These are phyloP conservation scores for Lepidium africanum DNA, from an alignment of 345 rosid genomes.

Conservation along the genomic window DNA sequence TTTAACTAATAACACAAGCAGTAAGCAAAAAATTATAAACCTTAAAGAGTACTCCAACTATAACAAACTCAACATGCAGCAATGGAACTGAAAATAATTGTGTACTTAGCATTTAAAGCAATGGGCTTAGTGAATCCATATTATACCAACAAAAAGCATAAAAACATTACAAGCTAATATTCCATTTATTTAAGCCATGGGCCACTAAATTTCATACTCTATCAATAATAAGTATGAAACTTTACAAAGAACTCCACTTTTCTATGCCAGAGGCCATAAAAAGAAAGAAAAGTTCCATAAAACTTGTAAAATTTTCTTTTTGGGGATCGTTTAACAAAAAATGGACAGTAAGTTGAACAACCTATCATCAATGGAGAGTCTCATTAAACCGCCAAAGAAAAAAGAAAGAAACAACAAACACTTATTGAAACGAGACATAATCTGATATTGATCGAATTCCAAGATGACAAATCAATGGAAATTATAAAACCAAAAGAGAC, in stretches of 20 bases:
- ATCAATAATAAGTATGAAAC: not conserved
- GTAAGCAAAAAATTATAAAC: not conserved
- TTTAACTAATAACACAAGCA: slow-evolving; percentile 27
- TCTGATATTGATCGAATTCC: slow-evolving; percentile 16
- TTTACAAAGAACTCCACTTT: not conserved
- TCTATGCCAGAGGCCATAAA: not conserved
- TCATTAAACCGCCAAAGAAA: not conserved
- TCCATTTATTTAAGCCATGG: not conserved
- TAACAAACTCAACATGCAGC: not conserved
- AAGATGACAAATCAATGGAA: slow-evolving; percentile 29
- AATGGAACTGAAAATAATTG: not conserved
- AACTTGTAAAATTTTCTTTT: not conserved
- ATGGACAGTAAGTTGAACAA: slow-evolving; percentile 3
- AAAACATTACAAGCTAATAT: not conserved
- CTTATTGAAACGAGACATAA: not conserved
- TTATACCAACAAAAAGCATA: not conserved
- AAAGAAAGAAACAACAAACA: not conserved
- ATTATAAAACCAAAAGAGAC: slow-evolving; percentile 7
- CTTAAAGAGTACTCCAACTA: not conserved
- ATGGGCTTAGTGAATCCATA: not conserved
- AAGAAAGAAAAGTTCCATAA: slow-evolving; percentile 2
- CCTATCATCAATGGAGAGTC: not conserved
- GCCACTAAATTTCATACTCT: not conserved
- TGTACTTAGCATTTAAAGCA: not conserved
- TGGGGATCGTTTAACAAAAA: not conserved